Conservation (phyloP, 2,329 filamentous ascomycete species). For the Diaporthe citrichinensis region DNA sequence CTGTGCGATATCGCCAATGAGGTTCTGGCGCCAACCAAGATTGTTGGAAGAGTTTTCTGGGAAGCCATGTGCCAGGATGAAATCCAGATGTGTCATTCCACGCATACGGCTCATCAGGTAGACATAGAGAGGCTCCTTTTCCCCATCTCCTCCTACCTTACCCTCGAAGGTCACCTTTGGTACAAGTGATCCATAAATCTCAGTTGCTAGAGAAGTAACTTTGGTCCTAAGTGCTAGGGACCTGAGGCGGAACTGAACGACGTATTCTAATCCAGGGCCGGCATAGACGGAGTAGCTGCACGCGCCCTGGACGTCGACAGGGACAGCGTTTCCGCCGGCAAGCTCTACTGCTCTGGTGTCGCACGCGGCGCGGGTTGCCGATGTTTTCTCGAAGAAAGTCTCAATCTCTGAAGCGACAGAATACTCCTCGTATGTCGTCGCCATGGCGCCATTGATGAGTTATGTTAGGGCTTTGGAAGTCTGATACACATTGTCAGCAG, state of each 20-base stretch:
- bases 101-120: constrained; percentile 4
- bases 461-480: not conserved
- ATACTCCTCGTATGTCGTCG: not conserved
- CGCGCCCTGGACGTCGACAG: not conserved
- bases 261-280: not conserved
- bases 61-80: not conserved
- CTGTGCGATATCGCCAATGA: not conserved
- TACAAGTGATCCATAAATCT: not conserved
- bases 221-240: not conserved
- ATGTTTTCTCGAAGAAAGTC: not conserved
- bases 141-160: not conserved
- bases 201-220: not conserved
- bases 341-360: not conserved
- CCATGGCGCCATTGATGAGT: not conserved
- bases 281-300: constrained; percentile 3
- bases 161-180: not conserved
- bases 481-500: not conserved
- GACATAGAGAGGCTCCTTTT: not conserved
- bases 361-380: not conserved
- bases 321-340: not conserved
- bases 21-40: not conserved
- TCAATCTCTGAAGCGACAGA: not conserved
- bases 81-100: not conserved
- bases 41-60: not conserved
- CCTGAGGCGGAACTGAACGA: not conserved